These are phyloP conservation scores for Amphicarpaea edgeworthii DNA, from an alignment of 306 rosid species.

Conservation along the genomic window DNA sequence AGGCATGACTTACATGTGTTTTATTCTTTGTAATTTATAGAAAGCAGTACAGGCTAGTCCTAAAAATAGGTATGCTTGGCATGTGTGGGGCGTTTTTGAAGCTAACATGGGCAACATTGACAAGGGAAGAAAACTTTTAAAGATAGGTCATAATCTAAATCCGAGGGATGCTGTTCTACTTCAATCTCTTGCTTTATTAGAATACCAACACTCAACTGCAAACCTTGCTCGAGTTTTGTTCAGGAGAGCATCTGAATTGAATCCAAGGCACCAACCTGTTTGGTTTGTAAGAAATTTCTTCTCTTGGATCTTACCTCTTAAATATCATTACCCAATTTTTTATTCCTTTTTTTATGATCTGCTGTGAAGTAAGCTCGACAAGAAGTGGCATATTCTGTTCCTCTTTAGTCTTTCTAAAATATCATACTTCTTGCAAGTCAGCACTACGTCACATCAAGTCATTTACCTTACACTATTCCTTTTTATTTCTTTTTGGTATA, in stretches of 20 bases:
- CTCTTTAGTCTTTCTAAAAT: constrained; percentile 22
- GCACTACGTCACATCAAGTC: neutral
- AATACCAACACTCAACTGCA: constrained; percentile 83
- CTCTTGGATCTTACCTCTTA: constrained; percentile 25
- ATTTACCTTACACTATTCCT: too few relatives aligned
- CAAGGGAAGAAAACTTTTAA: constrained; percentile 80
- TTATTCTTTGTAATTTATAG: constrained; percentile 51
- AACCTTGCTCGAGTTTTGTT: constrained; percentile 86
- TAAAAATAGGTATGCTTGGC: constrained; percentile 96
- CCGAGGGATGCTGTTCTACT: constrained; percentile 95
- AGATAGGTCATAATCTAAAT: constrained; percentile 89
- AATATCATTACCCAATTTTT: constrained; percentile 22
- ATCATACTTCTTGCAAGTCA: neutral
- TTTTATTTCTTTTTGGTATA: neutral
- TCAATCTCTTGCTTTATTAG: constrained; percentile 93
- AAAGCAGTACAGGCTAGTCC: constrained; percentile 95
- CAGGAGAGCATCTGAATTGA: constrained; percentile 84
- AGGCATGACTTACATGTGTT: constrained; percentile 25
- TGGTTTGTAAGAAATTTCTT: constrained; percentile 77
- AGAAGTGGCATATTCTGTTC: neutral
- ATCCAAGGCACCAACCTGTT: constrained; percentile 95
- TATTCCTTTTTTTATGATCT: constrained; percentile 16
- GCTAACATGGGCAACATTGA: constrained; percentile 74
- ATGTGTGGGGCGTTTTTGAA: constrained; percentile 97
- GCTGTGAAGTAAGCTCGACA: constrained; percentile 19